Evolutionary conservation across 1,284 basidiomycete species (phyloP).

Genomic region (Schizopora paradoxa): DNA sequence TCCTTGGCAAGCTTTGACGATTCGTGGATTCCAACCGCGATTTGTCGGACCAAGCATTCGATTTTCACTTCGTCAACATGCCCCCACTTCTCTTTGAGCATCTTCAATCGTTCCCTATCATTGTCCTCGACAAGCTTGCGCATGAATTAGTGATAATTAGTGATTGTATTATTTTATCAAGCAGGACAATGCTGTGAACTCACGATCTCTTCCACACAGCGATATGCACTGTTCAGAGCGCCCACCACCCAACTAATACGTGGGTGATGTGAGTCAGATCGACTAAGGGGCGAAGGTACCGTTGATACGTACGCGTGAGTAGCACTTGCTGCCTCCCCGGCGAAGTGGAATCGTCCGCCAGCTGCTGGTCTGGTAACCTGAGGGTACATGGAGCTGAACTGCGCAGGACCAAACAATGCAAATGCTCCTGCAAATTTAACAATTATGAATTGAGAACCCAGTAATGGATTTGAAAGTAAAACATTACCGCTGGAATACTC

Average conservation of each 20-base stretch:
- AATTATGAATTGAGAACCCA: neutral
- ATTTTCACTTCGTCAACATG: no score
- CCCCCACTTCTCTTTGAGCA: no score
- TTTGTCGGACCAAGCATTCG: no score
- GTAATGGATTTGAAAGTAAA: neutral
- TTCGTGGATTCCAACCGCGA: no score
- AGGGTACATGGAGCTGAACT: conserved; percentile 1
- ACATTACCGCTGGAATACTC: conserved; percentile 8
- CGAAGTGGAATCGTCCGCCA: neutral
- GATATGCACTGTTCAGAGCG: conserved; percentile 12
- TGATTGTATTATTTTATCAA: no score
- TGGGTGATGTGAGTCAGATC: no score
- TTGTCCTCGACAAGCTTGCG: no score
- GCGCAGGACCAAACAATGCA: conserved; percentile 9
- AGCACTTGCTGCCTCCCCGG: conserved; percentile 6
- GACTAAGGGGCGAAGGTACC: no score
- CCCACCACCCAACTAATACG: conserved; percentile 12
- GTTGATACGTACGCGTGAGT: conserved; percentile 7
- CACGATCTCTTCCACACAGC: conserved; percentile 3
- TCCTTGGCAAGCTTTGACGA: no score
- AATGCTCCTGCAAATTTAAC: conserved; percentile 4
- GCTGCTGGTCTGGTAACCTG: conserved; percentile 1
- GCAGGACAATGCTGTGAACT: neutral
- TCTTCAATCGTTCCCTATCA: no score
- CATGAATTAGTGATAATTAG: no score